Evolutionary conservation across 345 rosid species (phyloP).

Genomic region (Arabidopsis arenosa): DNA sequence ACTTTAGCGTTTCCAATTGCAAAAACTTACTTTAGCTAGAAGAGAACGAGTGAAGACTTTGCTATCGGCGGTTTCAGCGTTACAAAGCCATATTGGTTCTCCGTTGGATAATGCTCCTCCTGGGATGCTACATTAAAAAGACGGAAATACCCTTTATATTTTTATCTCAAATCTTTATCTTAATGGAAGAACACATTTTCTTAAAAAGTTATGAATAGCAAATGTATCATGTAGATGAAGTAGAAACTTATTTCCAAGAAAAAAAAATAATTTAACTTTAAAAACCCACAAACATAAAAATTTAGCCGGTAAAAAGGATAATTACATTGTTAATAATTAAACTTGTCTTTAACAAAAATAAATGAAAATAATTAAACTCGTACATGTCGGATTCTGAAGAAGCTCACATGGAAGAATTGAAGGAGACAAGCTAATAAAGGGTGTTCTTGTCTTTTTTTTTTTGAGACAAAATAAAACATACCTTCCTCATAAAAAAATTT

Average conservation of each 20-base stretch:
- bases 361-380: neutral
- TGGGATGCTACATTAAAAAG: slow-evolving; percentile 61
- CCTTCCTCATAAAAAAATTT: too few species aligned
- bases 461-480: neutral
- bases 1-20: slow-evolving; percentile 15
- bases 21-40: slow-evolving; percentile 76
- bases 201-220: neutral
- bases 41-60: slow-evolving; percentile 89
- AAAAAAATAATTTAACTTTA: neutral
- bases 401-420: slow-evolving; percentile 14
- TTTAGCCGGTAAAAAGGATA: neutral
- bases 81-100: slow-evolving; percentile 76
- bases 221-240: neutral
- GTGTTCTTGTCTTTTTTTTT: slow-evolving; percentile 16
- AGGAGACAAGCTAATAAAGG: slow-evolving; percentile 9
- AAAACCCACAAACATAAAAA: neutral
- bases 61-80: slow-evolving; percentile 82
- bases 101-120: slow-evolving; percentile 72
- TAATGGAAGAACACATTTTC: neutral
- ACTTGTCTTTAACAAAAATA: neutral
- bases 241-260: neutral
- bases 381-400: neutral
- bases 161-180: neutral
- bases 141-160: neutral
- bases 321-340: neutral